Evolutionary conservation across 352 stramenopile species (phyloP).

Genomic region (Globisporangium viniferum): DNA sequence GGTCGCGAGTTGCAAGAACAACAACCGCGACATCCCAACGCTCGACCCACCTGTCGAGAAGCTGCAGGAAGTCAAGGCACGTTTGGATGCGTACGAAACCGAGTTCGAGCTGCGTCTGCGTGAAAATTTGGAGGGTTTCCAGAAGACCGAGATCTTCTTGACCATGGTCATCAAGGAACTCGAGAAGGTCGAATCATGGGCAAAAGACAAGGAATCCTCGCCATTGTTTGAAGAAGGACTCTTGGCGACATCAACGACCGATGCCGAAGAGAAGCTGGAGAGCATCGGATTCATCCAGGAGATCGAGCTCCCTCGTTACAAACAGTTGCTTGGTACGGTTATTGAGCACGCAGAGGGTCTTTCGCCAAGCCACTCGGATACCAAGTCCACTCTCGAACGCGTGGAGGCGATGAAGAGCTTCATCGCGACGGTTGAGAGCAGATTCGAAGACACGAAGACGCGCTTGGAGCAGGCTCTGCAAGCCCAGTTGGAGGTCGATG

Average conservation of each 20-base stretch:
- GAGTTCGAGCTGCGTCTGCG: slow-evolving; percentile 72
- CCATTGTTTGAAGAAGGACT: slow-evolving; percentile 64
- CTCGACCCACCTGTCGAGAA: slow-evolving; percentile 76
- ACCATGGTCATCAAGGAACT: slow-evolving; percentile 85
- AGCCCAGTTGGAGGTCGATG: slow-evolving; percentile 67
- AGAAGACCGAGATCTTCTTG: slow-evolving; percentile 82
- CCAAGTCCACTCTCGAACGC: slow-evolving; percentile 62
- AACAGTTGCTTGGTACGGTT: slow-evolving; percentile 66
- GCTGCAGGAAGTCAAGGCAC: slow-evolving; percentile 70
- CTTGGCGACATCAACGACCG: slow-evolving; percentile 47
- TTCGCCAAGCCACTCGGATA: slow-evolving; percentile 66
- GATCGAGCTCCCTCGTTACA: slow-evolving; percentile 82
- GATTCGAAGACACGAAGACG: slow-evolving; percentile 64
- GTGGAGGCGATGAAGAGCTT: slow-evolving; percentile 78
- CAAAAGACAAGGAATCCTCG: slow-evolving; percentile 76
- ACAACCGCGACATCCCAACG: slow-evolving; percentile 66
- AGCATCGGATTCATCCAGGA: slow-evolving; percentile 80
- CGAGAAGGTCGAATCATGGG: slow-evolving; percentile 78
- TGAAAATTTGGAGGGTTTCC: slow-evolving; percentile 74
- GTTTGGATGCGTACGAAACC: slow-evolving; percentile 64
- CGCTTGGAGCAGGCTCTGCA: slow-evolving; percentile 52
- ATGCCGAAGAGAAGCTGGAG: slow-evolving; percentile 82
- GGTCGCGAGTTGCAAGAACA: slow-evolving; percentile 88
- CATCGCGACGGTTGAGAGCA: slow-evolving; percentile 63
- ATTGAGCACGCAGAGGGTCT: slow-evolving; percentile 63